phyloP scores from a whole-genome alignment of 1,139 yeast genomes.

The Debaryomyces udenii region DNA sequence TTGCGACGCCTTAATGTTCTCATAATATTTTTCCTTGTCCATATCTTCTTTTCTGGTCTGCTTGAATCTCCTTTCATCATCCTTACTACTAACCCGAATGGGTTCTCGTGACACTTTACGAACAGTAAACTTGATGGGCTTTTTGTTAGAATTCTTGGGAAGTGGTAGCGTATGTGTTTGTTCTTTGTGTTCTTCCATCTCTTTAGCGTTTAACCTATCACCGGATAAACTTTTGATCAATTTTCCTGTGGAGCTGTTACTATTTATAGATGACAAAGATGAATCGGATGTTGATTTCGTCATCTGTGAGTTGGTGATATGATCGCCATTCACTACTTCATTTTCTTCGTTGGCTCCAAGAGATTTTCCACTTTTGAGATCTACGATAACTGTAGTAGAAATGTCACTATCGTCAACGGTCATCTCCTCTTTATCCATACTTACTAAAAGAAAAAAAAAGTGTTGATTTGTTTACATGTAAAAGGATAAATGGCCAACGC shows the following conservation, averaged over 20 bases:
- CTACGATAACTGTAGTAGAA: not conserved
- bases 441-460: not conserved
- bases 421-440: conserved; percentile 5
- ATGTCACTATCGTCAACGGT: conserved; percentile 4
- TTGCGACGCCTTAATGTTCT: conserved; percentile 30
- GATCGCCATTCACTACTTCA: not conserved
- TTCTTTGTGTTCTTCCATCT: conserved; percentile 5
- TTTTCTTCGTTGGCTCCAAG: conserved; percentile 2
- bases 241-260: conserved; percentile 34
- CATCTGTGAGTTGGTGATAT: conserved; percentile 1
- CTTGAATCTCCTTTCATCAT: conserved; percentile 4
- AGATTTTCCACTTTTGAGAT: not conserved
- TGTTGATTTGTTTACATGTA: not conserved
- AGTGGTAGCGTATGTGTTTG: conserved; percentile 10
- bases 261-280: conserved; percentile 33
- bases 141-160: conserved; percentile 18
- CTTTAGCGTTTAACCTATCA: conserved; percentile 15
- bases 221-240: conserved; percentile 33
- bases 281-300: conserved; percentile 18
- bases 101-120: conserved; percentile 45
- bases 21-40: conserved; percentile 7
- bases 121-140: conserved; percentile 46
- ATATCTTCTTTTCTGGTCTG: conserved; percentile 1
- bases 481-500: conserved; percentile 1
- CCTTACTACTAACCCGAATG: conserved; percentile 19